Percentiles rank a stretch among this genome's conserved stretches.
Conservation (phyloP, 2,329 filamentous ascomycete genomes). For the Fusarium tricinctum region DNA sequence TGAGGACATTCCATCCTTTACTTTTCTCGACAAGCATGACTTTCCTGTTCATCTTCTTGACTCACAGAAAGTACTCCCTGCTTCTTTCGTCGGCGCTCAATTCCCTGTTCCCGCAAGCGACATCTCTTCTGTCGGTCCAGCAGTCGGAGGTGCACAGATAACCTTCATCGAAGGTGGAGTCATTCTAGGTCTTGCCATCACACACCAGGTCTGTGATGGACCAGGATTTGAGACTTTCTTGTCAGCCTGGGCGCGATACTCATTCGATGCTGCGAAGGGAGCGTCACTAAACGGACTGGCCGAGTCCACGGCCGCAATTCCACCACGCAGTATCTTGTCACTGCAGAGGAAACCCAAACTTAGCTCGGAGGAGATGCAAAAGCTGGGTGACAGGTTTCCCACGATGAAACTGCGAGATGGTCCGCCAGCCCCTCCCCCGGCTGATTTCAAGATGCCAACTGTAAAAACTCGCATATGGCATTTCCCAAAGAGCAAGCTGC, state of each 20-base stretch:
- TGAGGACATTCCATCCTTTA: background rate
- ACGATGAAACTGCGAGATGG: constrained; percentile 23
- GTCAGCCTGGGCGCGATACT: constrained; percentile 23
- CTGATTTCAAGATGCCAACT: constrained; percentile 28
- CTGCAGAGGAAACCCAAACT: background rate
- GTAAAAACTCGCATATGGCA: constrained; percentile 30
- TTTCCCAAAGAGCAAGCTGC: constrained; percentile 17
- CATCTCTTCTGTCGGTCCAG: constrained; percentile 2
- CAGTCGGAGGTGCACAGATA: constrained; percentile 23
- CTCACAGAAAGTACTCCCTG: constrained; percentile 3
- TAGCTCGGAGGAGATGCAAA: background rate
- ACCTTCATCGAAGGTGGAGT: constrained; percentile 30
- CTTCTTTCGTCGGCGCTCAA: constrained; percentile 1
- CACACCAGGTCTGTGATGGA: constrained; percentile 28
- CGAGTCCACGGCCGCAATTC: background rate
- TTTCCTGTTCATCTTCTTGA: constrained; percentile 23
- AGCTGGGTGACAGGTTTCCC: background rate
- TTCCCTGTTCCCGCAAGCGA: constrained; percentile 2
- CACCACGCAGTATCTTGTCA: background rate
- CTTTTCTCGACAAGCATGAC: constrained; percentile 13
- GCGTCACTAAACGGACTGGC: background rate
- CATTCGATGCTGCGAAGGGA: background rate
- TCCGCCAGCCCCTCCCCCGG: constrained; percentile 16
- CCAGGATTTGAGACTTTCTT: constrained; percentile 31
- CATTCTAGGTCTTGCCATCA: constrained; percentile 25